Evolutionary conservation across 2,329 filamentous ascomycete species (phyloP), one percentile per base, ranked within the genome.

Genomic region (Whalleya microplaca): DNA sequence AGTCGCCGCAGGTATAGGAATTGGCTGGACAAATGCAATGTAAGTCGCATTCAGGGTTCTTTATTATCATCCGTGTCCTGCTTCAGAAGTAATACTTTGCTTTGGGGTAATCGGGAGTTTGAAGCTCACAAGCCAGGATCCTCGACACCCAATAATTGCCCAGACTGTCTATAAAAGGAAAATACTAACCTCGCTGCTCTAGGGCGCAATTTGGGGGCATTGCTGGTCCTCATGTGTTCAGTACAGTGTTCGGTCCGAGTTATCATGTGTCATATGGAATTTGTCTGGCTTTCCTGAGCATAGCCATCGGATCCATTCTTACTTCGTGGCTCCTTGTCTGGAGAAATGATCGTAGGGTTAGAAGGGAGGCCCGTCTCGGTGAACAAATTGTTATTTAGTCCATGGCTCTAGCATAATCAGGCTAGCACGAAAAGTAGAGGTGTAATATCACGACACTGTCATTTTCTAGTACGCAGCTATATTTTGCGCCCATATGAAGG

Each of bases 1-100:
- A 1, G 69, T 74, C 2, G 72, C 73, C 1, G 69, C 75, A 0
- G 75, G 75, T 1, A 60, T 77, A 7, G 75, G 73, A 0, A 77
- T 77, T 46, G 75, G 75, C 1, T 66, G 72, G 20, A 78, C 75
- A 1, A 78, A 77, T 57, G 74, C 75, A 2, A 73, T 74, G 27
- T 29, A 12, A 29, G 27, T 29, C 6, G 12, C 6, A 12, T 12
- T 12, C 6, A 12, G 27, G 12, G 27, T 29, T 29, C 12, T 12
- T 29, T 29, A 12, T 29, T 29, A 12, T 12, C 12, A 29, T 29
- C 12, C 27, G 27, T 29, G 27, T 12, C 27, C n/a, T n/a, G n/a
- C n/a, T n/a, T n/a, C n/a, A n/a, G n/a, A n/a, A n/a, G n/a, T n/a
- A n/a, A n/a, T n/a, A n/a, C n/a, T n/a, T n/a, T n/a, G n/a, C n/a